A percentile compares a stretch with the other conserved stretches of the same genome.
Evolutionary conservation across 768 basidiomycete genomes (phyloP).

Genomic region (Dentipellis fragilis): DNA sequence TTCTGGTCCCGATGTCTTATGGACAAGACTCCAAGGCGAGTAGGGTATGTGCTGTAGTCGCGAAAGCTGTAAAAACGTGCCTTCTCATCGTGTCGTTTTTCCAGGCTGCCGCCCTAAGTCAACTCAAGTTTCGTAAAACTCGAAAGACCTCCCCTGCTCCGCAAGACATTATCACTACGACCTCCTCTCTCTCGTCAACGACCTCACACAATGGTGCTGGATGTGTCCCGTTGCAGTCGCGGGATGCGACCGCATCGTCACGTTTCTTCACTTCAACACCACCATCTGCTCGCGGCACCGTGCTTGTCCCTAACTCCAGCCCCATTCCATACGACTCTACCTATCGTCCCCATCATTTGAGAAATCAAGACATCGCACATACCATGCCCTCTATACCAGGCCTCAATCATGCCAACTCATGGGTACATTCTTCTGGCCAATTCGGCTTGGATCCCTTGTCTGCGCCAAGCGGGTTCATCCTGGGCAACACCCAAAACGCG

Average conservation of each 20-base stretch:
- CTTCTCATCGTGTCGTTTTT: constrained; percentile 1
- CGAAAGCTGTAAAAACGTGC: not conserved
- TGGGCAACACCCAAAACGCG: constrained; percentile 35
- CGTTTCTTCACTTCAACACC: constrained; percentile 43
- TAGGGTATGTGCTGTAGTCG: constrained; percentile 8
- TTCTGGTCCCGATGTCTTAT: constrained; percentile 6
- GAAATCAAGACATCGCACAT: constrained; percentile 25
- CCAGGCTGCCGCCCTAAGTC: constrained; percentile 34
- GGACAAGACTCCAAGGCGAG: constrained; percentile 10
- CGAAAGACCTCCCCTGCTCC: constrained; percentile 18
- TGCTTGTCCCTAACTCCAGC: constrained; percentile 75
- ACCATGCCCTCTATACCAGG: constrained; percentile 31
- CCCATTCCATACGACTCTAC: constrained; percentile 36
- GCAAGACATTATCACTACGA: constrained; percentile 13
- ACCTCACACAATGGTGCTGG: constrained; percentile 16
- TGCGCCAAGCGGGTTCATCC: constrained; percentile 48
- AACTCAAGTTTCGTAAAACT: constrained; percentile 39
- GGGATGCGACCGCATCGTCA: constrained; percentile 63
- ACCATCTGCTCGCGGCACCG: constrained; percentile 38
- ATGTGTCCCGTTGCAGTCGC: constrained; percentile 53
- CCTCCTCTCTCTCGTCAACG: constrained; percentile 15
- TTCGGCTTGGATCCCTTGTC: constrained; percentile 41
- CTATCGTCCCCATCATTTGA: constrained; percentile 29
- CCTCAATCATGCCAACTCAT: constrained; percentile 25
- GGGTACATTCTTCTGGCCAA: constrained; percentile 16